Base-by-base conservation (phyloP, 106 monocot species). In the Phalaenopsis equestris region DNA sequence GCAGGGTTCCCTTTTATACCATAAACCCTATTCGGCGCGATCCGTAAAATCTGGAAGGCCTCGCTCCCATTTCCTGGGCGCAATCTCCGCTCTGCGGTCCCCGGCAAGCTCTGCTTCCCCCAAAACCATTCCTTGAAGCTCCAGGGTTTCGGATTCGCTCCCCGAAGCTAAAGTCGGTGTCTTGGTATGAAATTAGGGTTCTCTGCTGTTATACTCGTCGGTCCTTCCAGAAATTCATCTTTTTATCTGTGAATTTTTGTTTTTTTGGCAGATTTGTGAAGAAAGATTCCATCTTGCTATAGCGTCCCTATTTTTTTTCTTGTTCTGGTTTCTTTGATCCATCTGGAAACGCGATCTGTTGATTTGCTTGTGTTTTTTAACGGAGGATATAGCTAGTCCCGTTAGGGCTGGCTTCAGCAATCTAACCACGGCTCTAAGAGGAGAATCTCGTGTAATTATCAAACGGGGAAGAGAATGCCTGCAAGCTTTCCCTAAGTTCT, bases 381-480 rank as follows among this genome's bases (percentile, higher is more conserved):
- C 14, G 9, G 38, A 21, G 65, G 76, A 70, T 85, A 30, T 61
- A 78, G 91, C 94, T 94, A 84, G 94, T 91, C 91, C 93, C 56
- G 24, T 80, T 82, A 87, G 94, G 94, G 89, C 91, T 94, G 91
- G 94, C 88, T 86, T 83, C 48, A 79, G 73, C 55, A 70, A 73
- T 43, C 78, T 83, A 94, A 88, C 77, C 89, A 94, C 94, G 94
- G 94, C 91, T 88, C 76, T 84, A 82, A 89, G 74, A 37, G 84
- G 83, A 94, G 88, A 84, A 88, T 68, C 81, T 23, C 86, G 81
- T 61, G 57, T 83, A 77, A 64, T 85, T 81, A 36, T 82, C 61
- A 86, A 87, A 91, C 88, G 94, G 87, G 94, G 85, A 83, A 79
- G 72, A 84, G 75, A 83, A 94, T 94, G 94, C 76, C 78, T 56